Conservation (phyloP, 202 grass and related monocot species). For the Schoenoplectus triqueter region DNA sequence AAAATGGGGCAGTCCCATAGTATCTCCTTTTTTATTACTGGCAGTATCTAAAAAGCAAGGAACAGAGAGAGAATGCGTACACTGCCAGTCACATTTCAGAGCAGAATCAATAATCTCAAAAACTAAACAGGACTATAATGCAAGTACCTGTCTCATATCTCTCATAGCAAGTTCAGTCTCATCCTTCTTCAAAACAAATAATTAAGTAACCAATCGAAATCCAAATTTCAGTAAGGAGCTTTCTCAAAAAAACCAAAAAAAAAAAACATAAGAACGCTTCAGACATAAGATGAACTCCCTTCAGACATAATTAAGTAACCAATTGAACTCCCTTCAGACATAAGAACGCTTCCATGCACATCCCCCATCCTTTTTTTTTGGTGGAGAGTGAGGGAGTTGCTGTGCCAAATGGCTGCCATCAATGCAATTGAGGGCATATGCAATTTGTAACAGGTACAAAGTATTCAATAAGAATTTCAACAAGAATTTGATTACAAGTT, state of each 20-base stretch:
- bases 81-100: not conserved
- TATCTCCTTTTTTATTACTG: conserved; percentile 54
- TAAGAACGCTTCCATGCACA: no score
- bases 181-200: not conserved
- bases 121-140: not conserved
- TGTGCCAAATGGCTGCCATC: no score
- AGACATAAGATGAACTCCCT: no score
- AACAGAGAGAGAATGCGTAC: not conserved
- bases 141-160: conserved; percentile 13
- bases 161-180: not conserved
- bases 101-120: not conserved
- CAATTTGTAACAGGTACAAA: no score
- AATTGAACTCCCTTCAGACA: no score
- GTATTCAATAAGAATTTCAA: not conserved
- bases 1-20: conserved; percentile 73
- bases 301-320: no score
- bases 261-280: no score
- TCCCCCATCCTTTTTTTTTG: no score
- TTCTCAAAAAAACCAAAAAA: not conserved
- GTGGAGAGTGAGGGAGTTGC: no score
- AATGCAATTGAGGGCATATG: no score
- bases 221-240: not conserved
- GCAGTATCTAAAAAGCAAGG: conserved; percentile 55
- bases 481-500: conserved; percentile 6
- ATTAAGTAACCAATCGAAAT: conserved; percentile 5